phyloP scores from a whole-genome alignment of 2,329 filamentous ascomycete genomes.

The Fusarium odoratissimum region DNA sequence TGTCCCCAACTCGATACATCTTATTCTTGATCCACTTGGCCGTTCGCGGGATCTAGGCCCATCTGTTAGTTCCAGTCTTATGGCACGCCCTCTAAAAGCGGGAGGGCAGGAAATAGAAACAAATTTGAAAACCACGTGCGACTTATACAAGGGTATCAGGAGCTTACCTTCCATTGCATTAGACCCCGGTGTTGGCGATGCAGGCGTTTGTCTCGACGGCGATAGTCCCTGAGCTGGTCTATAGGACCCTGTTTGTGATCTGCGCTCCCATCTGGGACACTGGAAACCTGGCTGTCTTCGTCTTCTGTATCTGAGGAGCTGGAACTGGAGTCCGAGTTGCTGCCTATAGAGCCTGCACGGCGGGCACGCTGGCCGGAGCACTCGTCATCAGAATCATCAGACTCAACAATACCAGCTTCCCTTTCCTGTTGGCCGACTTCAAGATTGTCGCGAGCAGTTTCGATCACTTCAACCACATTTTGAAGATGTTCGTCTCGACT shows the following conservation, averaged over 20 bases:
- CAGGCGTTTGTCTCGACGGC: slow-evolving; percentile 66
- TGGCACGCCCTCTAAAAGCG: not conserved
- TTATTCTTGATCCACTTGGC: slow-evolving; percentile 66
- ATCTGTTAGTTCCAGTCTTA: slow-evolving; percentile 28
- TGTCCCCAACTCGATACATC: slow-evolving; percentile 66
- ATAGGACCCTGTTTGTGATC: slow-evolving; percentile 58
- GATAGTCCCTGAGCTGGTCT: slow-evolving; percentile 69
- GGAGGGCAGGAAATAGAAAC: slow-evolving; percentile 16
- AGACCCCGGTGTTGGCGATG: slow-evolving; percentile 75
- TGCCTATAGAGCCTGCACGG: slow-evolving; percentile 35
- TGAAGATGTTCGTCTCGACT: slow-evolving; percentile 50
- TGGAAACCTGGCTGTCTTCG: slow-evolving; percentile 39
- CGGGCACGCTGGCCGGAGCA: not conserved
- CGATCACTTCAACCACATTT: slow-evolving; percentile 61
- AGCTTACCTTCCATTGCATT: slow-evolving; percentile 74
- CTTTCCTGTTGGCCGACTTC: slow-evolving; percentile 49
- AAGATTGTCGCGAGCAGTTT: slow-evolving; percentile 52
- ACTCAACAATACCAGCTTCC: slow-evolving; percentile 51
- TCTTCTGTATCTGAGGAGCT: slow-evolving; percentile 48
- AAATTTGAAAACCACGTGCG: slow-evolving; percentile 3
- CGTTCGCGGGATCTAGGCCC: slow-evolving; percentile 53
- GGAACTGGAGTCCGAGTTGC: slow-evolving; percentile 44
- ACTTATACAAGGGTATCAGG: not conserved
- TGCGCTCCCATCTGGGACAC: slow-evolving; percentile 50
- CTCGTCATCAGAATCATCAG: slow-evolving; percentile 36